Evolutionary conservation across 345 rosid species (phyloP), one percentile per base, ranked within the genome.

Genomic region (Populus ilicifolia): DNA sequence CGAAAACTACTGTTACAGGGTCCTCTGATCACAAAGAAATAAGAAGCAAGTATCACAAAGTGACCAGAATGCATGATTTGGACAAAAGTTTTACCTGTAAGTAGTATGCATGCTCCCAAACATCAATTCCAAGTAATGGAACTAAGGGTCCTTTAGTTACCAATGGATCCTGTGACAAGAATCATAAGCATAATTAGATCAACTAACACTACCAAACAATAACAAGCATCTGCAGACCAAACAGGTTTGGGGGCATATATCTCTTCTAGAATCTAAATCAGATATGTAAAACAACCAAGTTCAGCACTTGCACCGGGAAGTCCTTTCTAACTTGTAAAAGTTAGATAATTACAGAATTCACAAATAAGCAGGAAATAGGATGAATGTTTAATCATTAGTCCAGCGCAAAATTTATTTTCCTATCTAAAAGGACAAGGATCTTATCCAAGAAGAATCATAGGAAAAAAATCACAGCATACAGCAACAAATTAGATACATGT

Each of bases 61-160:
- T 30, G 43, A 62, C 33, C 11, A 33, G 17, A 79, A 35, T 33
- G 43, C n/a, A 64, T 56, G 52, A 27, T 50, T 78, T 69, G 35
- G n/a, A 54, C 14, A 73, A 59, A 65, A 7, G 0, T 8, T 69
- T 81, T 81, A 96, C 99, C 96, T 96, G 99, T 46, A 96, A 83
- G 81, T 96, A 96, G 87, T 96, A 96, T 43, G 98, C 99, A 83
- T 96, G 99, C 88, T 96, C 99, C 99, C 98, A 96, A 39, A 93
- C 99, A 86, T 96, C 97, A 78, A 96, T 83, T 14, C 99, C 99
- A 70, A 96, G 87, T 80, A 96, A 79, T 63, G 98, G 98, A 83
- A 91, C 89, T 79, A 96, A 81, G 77, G 90, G 73, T 78, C 94
- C 97, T 85, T 91, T 92, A 6, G 99, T 90, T 63, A 92, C 95